Conservation (phyloP, 306 rosid genomes). For the Prosopis cineraria region DNA sequence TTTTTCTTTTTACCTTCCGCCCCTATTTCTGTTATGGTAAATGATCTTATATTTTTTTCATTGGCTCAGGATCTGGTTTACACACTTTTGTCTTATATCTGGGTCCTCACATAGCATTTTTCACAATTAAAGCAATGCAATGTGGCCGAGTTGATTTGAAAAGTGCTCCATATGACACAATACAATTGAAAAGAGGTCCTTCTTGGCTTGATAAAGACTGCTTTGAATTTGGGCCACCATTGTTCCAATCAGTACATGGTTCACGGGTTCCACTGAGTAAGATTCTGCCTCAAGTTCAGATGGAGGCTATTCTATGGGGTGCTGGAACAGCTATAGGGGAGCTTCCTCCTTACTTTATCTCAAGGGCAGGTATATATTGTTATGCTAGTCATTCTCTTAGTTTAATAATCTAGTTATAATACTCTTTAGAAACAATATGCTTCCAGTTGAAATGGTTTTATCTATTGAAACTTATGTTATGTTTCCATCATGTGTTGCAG, state of each 20-base stretch:
- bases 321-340: slow-evolving; percentile 96
- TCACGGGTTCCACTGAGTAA: slow-evolving; percentile 81
- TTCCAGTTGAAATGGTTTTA: slow-evolving; percentile 5
- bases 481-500: background rate
- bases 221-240: slow-evolving; percentile 82
- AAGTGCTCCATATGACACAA: slow-evolving; percentile 91
- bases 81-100: slow-evolving; percentile 97
- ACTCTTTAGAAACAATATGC: background rate
- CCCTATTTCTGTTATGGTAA: slow-evolving; percentile 21
- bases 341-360: slow-evolving; percentile 98
- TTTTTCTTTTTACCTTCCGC: background rate
- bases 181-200: slow-evolving; percentile 82
- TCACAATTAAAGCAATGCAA: slow-evolving; percentile 90
- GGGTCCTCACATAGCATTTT: slow-evolving; percentile 96
- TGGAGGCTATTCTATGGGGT: slow-evolving; percentile 98
- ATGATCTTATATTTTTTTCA: background rate
- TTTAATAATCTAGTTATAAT: slow-evolving; percentile 5
- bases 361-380: slow-evolving; percentile 83
- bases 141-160: slow-evolving; percentile 98
- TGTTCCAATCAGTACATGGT: slow-evolving; percentile 62
- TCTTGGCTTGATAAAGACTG: slow-evolving; percentile 96
- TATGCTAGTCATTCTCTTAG: slow-evolving; percentile 16
- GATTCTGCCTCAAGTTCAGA: slow-evolving; percentile 84
- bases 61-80: slow-evolving; percentile 92
- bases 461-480: background rate